These are phyloP conservation scores for Chrysanthemum makinoi DNA, from an alignment of 129 eudicot genomes.

Conservation along the genomic window DNA sequence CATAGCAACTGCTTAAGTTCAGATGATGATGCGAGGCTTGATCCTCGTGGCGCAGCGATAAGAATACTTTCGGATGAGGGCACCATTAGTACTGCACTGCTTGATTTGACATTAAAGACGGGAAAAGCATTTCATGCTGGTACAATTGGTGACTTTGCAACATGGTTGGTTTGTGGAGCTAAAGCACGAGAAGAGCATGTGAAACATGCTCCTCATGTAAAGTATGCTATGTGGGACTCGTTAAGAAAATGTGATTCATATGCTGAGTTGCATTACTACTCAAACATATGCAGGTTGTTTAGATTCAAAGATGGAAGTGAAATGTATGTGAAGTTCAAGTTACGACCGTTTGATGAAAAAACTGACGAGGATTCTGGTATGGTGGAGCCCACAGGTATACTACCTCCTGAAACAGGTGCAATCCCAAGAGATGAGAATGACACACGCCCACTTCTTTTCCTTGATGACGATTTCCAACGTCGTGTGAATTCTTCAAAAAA, in stretches of 20 bases:
- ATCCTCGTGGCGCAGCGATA: conserved; percentile 58
- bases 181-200: conserved; percentile 50
- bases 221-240: conserved; percentile 55
- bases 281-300: conserved; percentile 43
- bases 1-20: conserved; percentile 62
- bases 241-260: conserved; percentile 38
- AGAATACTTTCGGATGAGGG: conserved; percentile 44
- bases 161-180: conserved; percentile 50
- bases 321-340: conserved; percentile 45
- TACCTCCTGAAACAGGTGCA: conserved; percentile 55
- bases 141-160: conserved; percentile 51
- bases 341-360: conserved; percentile 38
- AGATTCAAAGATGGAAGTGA: conserved; percentile 46
- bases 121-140: conserved; percentile 59
- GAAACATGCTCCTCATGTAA: conserved; percentile 45
- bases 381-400: conserved; percentile 41
- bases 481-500: conserved; percentile 36
- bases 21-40: conserved; percentile 59
- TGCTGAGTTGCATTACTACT: conserved; percentile 47
- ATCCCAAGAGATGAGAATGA: conserved; percentile 48
- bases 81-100: conserved; percentile 20
- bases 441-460: conserved; percentile 39
- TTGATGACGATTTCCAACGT: conserved; percentile 29
- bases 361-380: conserved; percentile 39
- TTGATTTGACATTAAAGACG: conserved; percentile 51